Evolutionary conservation across 192 early-diverging fungal species (phyloP).

Genomic region (Coemansia sp.): DNA sequence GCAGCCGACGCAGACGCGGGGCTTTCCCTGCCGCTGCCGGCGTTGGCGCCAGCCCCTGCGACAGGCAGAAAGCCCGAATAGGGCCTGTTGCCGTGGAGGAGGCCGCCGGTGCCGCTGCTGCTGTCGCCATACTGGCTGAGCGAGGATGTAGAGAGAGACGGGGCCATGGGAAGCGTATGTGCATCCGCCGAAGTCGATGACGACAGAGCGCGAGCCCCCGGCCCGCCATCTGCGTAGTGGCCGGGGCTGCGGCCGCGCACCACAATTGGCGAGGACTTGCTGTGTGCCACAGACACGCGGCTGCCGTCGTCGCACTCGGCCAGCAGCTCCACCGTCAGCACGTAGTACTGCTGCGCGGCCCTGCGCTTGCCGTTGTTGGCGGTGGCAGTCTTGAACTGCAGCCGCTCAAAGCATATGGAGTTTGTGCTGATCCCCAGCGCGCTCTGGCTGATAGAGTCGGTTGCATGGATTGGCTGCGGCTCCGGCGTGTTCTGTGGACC

Average conservation of each 20-base stretch:
- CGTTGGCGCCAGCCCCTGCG: neutral
- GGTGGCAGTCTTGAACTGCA: constrained; percentile 97
- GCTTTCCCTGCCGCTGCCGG: neutral
- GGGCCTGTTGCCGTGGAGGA: neutral
- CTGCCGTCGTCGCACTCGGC: constrained; percentile 66
- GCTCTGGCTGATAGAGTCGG: constrained; percentile 34
- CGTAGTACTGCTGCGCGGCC: constrained; percentile 94
- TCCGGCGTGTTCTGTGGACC: constrained; percentile 79
- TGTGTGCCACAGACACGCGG: constrained; percentile 62
- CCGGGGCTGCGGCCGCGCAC: constrained; percentile 93
- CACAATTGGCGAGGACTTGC: constrained; percentile 78
- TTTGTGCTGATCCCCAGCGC: constrained; percentile 29
- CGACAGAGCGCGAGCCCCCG: neutral
- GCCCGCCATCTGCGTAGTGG: constrained; percentile 73
- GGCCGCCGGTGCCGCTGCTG: neutral
- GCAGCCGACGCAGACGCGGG: neutral
- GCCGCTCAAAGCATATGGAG: constrained; percentile 81
- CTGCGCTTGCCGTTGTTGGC: constrained; percentile 93
- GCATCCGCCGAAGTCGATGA: constrained; percentile 1
- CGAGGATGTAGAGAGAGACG: constrained; percentile 11
- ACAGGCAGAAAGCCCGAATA: neutral
- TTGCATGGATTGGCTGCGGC: constrained; percentile 60
- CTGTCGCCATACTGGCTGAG: constrained; percentile 2
- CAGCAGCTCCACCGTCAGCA: constrained; percentile 76
- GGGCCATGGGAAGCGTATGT: neutral